Evolutionary conservation across 2,329 filamentous ascomycete species (phyloP).

Genomic region (Ascochyta lentis): DNA sequence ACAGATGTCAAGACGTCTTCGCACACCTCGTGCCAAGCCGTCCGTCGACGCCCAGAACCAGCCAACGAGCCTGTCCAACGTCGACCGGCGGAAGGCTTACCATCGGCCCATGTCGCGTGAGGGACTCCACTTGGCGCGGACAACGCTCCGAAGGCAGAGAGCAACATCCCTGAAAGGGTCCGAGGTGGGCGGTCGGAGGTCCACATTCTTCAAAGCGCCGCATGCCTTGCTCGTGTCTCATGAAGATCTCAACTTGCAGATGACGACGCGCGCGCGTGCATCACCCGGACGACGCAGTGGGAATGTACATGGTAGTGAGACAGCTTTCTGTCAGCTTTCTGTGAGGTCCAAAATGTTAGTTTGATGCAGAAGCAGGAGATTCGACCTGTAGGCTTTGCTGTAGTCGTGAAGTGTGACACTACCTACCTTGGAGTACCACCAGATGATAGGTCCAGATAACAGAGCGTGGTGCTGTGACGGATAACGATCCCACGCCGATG

Average conservation of each 20-base stretch:
- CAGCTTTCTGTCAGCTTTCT: too few relatives aligned
- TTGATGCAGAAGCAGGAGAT: too few relatives aligned
- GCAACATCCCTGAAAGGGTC: too few relatives aligned
- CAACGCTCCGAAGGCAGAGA: conserved; percentile 1
- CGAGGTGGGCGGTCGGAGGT: neutral
- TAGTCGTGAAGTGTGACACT: too few relatives aligned
- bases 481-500: too few relatives aligned
- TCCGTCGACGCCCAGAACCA: neutral
- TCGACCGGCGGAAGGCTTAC: neutral
- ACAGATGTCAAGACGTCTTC: too few relatives aligned
- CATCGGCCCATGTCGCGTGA: conserved; percentile 1
- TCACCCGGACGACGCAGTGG: conserved; percentile 1
- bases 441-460: too few relatives aligned
- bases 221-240: conserved; percentile 6
- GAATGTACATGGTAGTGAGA: too few relatives aligned
- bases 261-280: conserved; percentile 6
- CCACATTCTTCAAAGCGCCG: conserved; percentile 4
- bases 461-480: too few relatives aligned
- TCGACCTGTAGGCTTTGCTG: too few relatives aligned
- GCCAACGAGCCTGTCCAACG: neutral
- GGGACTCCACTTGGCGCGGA: conserved; percentile 4
- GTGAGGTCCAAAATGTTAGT: too few relatives aligned
- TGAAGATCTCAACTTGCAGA: conserved; percentile 12
- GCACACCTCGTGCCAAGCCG: neutral
- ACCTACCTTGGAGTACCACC: too few relatives aligned